A percentile compares a stretch with the other conserved stretches of the same genome.
Conservation (phyloP, 495 filamentous ascomycete species). For the Daldinia vernicosa region DNA sequence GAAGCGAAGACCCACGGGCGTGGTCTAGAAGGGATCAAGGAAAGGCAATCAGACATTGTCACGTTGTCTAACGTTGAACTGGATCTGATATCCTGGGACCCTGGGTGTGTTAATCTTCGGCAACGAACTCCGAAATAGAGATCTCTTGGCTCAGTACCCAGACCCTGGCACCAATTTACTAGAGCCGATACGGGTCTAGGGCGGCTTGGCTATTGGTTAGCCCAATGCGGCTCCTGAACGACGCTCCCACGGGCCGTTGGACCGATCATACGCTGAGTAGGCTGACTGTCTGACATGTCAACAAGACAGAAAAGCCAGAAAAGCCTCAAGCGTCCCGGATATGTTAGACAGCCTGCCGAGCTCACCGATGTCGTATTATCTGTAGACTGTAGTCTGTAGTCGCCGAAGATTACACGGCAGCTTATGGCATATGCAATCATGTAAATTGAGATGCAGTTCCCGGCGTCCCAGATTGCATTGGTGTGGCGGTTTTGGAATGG, state of each 20-base stretch:
- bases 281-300: conserved; percentile 14
- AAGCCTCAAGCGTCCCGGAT: conserved; percentile 21
- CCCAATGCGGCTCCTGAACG: conserved; percentile 35
- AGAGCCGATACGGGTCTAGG: conserved; percentile 28
- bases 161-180: conserved; percentile 33
- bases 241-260: conserved; percentile 46
- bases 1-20: conserved; percentile 15
- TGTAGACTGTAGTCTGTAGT: conserved; percentile 8
- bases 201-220: conserved; percentile 23
- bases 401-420: conserved; percentile 19
- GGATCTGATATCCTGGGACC: conserved; percentile 21
- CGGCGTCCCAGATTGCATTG: conserved; percentile 33
- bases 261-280: conserved; percentile 37
- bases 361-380: conserved; percentile 36
- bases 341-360: conserved; percentile 5
- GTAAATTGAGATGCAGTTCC: conserved; percentile 32
- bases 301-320: conserved; percentile 26
- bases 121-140: conserved; percentile 40
- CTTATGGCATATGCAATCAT: conserved; percentile 21
- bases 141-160: conserved; percentile 41
- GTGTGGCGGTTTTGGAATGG: conserved; percentile 20
- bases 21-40: conserved; percentile 36
- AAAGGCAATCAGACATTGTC: conserved; percentile 37
- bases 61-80: conserved; percentile 30
- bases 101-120: conserved; percentile 35